Evolutionary conservation across 345 rosid species (phyloP), one percentile per base, ranked within the genome.

Genomic region (Corchorus capsularis): DNA sequence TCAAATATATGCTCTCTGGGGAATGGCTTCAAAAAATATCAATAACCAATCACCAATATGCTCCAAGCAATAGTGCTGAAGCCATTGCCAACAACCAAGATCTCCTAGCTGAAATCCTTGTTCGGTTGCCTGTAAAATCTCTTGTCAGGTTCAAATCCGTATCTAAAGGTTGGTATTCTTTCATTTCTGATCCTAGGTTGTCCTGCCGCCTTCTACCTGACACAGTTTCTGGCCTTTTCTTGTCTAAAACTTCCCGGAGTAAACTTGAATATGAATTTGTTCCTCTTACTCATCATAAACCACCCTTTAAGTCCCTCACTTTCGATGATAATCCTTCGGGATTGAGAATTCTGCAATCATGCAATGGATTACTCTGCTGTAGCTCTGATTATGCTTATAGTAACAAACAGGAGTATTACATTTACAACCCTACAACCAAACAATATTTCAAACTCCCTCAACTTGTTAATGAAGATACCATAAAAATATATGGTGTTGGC

Each of bases 111-210:
- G 49, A 67, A 20, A 79, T 81, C 61, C 79, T 83, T 63, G 32
- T 77, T 68, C 32, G 74, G 5, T 52, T 79, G 19, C 88, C 83
- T 1, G 45, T 79, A 64, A 77, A 71, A 72, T 79, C 83, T 10
- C 60, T 85, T 27, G 43, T 83, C 55, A 64, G n/a, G 63, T 83
- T 85, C 78, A 85, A 83, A 60, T 71, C 60, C 0, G 78, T 80
- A 2, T 83, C 86, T 2, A 79, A 83, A 19, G 50, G 59, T 17
- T 79, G 80, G 82, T 64, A 80, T 1, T 80, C 75, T 57, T 62
- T 80, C 76, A 78, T 85, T 39, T 54, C 83, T 1, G 73, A 71
- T 7, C 6, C 61, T 13, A 4, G 52, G 13, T 69, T 50, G 27
- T 9, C 8, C 43, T 2, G 46, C 46, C 22, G 20, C 10, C 6